Evolutionary conservation across 192 early-diverging fungal genomes (phyloP).

Genomic region (Backusella australiensis): DNA sequence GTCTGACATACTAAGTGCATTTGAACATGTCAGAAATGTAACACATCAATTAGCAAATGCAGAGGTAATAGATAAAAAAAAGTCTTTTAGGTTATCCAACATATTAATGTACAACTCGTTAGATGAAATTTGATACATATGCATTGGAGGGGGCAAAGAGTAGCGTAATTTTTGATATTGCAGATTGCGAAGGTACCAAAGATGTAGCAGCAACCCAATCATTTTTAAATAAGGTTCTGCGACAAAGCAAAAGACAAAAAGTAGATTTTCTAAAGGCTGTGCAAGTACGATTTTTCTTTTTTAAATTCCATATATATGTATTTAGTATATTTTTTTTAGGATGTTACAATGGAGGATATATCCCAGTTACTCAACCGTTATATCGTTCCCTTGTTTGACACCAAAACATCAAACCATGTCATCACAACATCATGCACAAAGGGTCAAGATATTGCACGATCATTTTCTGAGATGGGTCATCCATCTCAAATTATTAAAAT

Average conservation of each 20-base stretch:
- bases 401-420: conserved; percentile 11
- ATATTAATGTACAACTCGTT: conserved; percentile 9
- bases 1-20: conserved; percentile 47
- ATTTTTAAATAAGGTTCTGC: conserved; percentile 47
- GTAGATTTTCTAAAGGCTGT: conserved; percentile 17
- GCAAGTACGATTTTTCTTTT: not conserved
- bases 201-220: conserved; percentile 38
- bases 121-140: conserved; percentile 38
- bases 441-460: not conserved
- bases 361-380: not conserved
- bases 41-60: conserved; percentile 35
- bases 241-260: conserved; percentile 33
- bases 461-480: not conserved
- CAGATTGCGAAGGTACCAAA: conserved; percentile 37
- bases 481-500: conserved; percentile 2
- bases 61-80: not conserved
- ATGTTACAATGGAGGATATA: conserved; percentile 11
- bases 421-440: not conserved
- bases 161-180: conserved; percentile 51
- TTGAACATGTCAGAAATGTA: conserved; percentile 43
- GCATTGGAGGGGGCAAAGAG: conserved; percentile 54
- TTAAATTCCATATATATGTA: no score
- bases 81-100: not conserved
- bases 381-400: conserved; percentile 6
- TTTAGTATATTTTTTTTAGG: not conserved